Base-by-base conservation (phyloP, 75 land plant genomes). In the Azolla pinnata region DNA sequence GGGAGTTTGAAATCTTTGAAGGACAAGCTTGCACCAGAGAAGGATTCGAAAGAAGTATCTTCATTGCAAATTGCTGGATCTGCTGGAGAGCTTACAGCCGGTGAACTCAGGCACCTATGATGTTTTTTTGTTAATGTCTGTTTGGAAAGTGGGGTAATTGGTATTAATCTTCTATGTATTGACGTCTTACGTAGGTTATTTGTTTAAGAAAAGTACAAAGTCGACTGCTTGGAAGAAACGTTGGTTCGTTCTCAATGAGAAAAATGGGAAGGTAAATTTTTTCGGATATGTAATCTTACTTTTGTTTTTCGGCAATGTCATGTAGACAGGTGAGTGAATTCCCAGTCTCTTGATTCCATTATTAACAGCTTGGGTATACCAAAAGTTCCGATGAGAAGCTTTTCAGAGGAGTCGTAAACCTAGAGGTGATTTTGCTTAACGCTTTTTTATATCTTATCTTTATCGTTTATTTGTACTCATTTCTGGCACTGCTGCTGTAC, bases 201-300 rank as follows among this genome's bases (percentile, higher is more conserved):
- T 95, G 54, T 49, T 79, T 67, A 95, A 86, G 69, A 85, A 73
- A 75, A 95, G 97, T 76, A 73, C 76, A 19, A 95, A 83, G 67
- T 83, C 77, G 53, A 85, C 75, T 78, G 83, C 76, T 12, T 95
- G 99, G 99, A 80, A 76, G 63, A 81, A 71, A 59, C 73, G 96
- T 35, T 95, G 99, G 99, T 95, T 95, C 82, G 99, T 95, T 34
- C 65, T 95, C 16, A 95, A 90, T 80, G 96, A 86, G 68, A 95
- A 95, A 57, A 75, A 80, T 67, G 86, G 86, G 17, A 89, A 86
- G 86, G 99, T 95, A 19, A 33, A 64, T 51, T 23, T 14, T 18
- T 33, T 23, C 5, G 24, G 17, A 17, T 45, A n/a, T 31, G 1
- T 33, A 10, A 12, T 44, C 30, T 29, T 10, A 45, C 14, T 56